Evolutionary conservation across 805 yeast genomes (phyloP), one percentile per base, ranked within the genome.

Genomic region (Myxozyma lipomycoides): DNA sequence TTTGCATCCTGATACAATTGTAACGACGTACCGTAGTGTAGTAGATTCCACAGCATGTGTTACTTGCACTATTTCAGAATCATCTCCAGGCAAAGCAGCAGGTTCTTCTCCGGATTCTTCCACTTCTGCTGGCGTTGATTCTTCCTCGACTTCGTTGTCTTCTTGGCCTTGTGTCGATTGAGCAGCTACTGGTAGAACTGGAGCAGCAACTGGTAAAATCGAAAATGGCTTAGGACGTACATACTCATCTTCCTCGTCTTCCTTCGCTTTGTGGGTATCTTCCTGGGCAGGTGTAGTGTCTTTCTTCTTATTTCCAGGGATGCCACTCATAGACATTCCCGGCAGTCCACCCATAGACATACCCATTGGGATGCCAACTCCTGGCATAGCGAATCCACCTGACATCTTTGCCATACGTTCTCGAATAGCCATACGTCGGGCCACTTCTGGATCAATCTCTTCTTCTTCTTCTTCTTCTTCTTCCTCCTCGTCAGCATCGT

Each of bases 341-440:
- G 56, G 56, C 40, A 17, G 24, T n/a, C 7, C 26, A 30, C 49
- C 52, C 62, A 62, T 61, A 28, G 63, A 54, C 63, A 61, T 58
- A n/a, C 67, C 67, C 52, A 61, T 46, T 7, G 59, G 59, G 57
- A 63, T 61, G n/a, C 46, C 49, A 15, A 48, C 42, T 12, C 45
- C 52, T 78, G 51, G 86, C 63, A 61, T 54, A 21, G 81, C 81
- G 70, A 84, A 77, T 3, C 89, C 89, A 19, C 96, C 95, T 0
- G 97, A 85, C 18, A 91, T 77, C 61, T 83, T 86, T n/a, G 98
- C 98, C 96, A 91, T 91, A 54, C 97, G 78, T 57, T 86, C 96
- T 19, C 95, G 82, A 46, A 91, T 73, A 4, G 83, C 86, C 43
- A 83, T 77, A 61, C 93, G 78, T 49, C 84, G 78, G 3, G 82